Base-by-base conservation (phyloP, 768 basidiomycete species). In the Hebeloma cylindrosporum region DNA sequence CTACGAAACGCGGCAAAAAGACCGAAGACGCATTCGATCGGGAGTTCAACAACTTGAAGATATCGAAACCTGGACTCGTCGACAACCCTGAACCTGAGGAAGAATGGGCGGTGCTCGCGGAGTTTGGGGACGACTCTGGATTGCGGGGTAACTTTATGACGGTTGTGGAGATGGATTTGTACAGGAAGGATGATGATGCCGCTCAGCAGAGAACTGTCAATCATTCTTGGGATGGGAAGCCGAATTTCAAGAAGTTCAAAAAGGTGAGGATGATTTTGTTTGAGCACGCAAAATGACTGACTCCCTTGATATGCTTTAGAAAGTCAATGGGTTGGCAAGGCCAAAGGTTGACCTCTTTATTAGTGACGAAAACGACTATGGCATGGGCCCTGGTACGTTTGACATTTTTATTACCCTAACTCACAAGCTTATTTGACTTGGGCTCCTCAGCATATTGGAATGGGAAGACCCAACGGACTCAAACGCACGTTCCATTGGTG, bases 121-220 rank as follows among this genome's bases (percentile, higher is more conserved):
- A 83, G 28, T 84, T 88, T 59, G 83, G 77, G 17, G 79, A 85
- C 46, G 77, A 84, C 38, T 64, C 62, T 3, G 74, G 75, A 45
- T 30, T 89, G 27, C 61, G 83, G 33, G 88, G 88, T 0, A 89
- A 89, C 57, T 89, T 90, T 50, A 88, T 90, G 87, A 78, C 85
- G 2, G 76, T 88, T 21, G 65, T 85, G 22, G 83, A 86, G 47
- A 65, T 86, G 70, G 80, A 82, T 22, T 68, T 83, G 7, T 73
- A 66, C 57, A 63, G 62, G 57, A 70, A 67, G 47, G 41, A 41
- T 31, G 55, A 61, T 32, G 52, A 57, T 13, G 43, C 43, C 30
- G 43, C 54, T 2, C 33, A 43, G 30, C 52, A 43, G 44, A 51
- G 51, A 47, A 59, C 46, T 20, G 53, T 48, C 25, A 59, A 58